Base-by-base conservation (phyloP, 495 filamentous ascomycete genomes). In the Chaetomium fimeti region DNA sequence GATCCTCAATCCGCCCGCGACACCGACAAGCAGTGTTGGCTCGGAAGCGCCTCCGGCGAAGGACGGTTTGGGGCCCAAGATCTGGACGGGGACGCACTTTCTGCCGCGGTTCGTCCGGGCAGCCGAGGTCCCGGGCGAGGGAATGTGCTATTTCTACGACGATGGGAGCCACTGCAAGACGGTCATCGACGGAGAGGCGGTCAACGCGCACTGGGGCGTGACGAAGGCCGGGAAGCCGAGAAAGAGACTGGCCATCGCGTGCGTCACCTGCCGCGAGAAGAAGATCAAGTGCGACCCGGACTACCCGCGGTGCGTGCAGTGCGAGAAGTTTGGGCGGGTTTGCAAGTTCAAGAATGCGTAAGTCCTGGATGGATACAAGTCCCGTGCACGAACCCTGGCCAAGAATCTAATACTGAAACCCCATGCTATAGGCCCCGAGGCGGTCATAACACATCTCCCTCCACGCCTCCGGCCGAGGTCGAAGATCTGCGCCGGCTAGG, bases 231-330 rank as follows among this genome's bases (percentile, higher is more conserved):
- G 91, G 12, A 96, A 93, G 74, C 91, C 92, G 38, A 84, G 92
- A 66, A 97, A 97, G 75, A 83, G 92, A 52, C 80, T 96, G 61
- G 91, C 91, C 36, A 91, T 94, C 66, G 92, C 92, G 18, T 97
- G 92, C 70, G 81, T 93, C 57, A 93, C 90, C 12, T 97, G 92
- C 73, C 85, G 92, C 32, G 91, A 96, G 76, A 97, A 97, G 85
- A 97, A 97, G 81, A 94, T 96, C 78, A 96, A 94, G 74, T 97
- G 92, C 68, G 92, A 96, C 63, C 92, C 91, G 8, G 92, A 91
- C 66, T 85, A 87, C 61, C 89, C 89, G 36, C 88, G 89, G 63
- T 97, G 92, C 70, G 85, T 90, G 60, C 92, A 96, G 72, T 97
- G 92, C 73, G 89, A 93, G 71, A 97, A 96, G 75, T 91, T 90